Base-by-base conservation (phyloP, 2,329 filamentous ascomycete genomes). In the Pseudogymnoascus sp. region DNA sequence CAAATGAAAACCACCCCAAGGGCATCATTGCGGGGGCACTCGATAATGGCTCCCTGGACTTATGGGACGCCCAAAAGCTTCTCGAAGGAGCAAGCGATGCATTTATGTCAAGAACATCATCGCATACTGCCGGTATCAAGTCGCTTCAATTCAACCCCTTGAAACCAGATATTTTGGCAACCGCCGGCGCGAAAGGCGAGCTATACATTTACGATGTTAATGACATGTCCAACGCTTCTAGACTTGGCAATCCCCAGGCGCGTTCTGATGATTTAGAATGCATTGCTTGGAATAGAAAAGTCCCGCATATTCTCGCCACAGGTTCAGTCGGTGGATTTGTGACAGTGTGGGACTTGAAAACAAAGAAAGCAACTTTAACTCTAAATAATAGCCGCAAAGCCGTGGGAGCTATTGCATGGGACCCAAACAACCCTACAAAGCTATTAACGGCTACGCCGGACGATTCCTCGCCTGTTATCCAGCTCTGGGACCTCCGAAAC, bases 271-370 rank as follows among this genome's bases (percentile, higher is more conserved):
- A 99, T 69, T 90, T 97, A 67, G 94, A 97, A 71, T 96, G 92
- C 67, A 81, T 99, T 64, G 93, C 96, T 69, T 99, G 95, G 95
- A 99, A 99, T 77, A 92, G 92, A 72, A 97, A 96, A 78, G 93
- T 97, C 42, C 86, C 93, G 12, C 93, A 99, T 73, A 99, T 99
- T 73, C 79, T 99, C 68, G 94, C 93, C 15, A 97, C 93, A 8
- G 94, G 94, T 67, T 93, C 92, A 72, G 89, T 86, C 65, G 92
- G 92, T 59, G 94, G 94, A 4, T 96, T 97, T 71, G 92, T 97
- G 36, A 97, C 94, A 1, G 93, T 99, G 15, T 99, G 94, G 94
- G 94, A 99, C 77, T 82, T 97, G 67, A 97, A 96, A 80, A 92
- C 90, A 10, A 97, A 96, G 83, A 97, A 96, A 78, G 92, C 96